A percentile compares a stretch with the other conserved stretches of the same genome.
Evolutionary conservation across 176 grass and related monocot genomes (phyloP).

Genomic region (Secale cereale): DNA sequence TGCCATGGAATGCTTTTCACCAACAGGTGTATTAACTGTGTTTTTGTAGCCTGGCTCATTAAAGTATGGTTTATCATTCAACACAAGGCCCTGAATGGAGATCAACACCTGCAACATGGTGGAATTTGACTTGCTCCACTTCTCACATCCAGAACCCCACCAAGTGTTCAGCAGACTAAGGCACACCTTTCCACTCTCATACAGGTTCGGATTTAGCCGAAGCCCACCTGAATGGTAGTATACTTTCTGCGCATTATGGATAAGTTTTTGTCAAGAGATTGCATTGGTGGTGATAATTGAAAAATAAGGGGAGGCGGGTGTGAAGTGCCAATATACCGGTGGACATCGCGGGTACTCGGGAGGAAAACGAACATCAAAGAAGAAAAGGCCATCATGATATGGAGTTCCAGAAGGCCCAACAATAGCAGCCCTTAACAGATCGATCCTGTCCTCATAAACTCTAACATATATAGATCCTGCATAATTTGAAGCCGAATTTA

Average conservation of each 20-base stretch:
- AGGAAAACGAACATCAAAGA: conserved; percentile 74
- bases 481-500: conserved; percentile 21
- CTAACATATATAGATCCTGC: conserved; percentile 61
- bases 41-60: conserved; percentile 63
- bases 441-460: conserved; percentile 66
- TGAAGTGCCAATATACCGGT: conserved; percentile 39
- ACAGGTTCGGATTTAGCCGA: conserved; percentile 69
- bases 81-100: conserved; percentile 72
- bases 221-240: conserved; percentile 77
- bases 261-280: neutral
- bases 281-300: neutral
- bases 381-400: conserved; percentile 73
- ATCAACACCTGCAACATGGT: conserved; percentile 72
- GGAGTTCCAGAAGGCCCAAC: conserved; percentile 70
- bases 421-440: conserved; percentile 69
- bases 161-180: conserved; percentile 88
- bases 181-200: conserved; percentile 70
- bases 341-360: conserved; percentile 45
- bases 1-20: conserved; percentile 57
- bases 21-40: conserved; percentile 33
- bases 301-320: conserved; percentile 8
- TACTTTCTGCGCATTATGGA: conserved; percentile 48
- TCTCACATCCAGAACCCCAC: conserved; percentile 65
- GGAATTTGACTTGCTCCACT: conserved; percentile 64
- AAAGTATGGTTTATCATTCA: conserved; percentile 71